These are phyloP conservation scores for Scedosporium dehoogii DNA, from an alignment of 2,329 filamentous ascomycete species.

Conservation along the genomic window DNA sequence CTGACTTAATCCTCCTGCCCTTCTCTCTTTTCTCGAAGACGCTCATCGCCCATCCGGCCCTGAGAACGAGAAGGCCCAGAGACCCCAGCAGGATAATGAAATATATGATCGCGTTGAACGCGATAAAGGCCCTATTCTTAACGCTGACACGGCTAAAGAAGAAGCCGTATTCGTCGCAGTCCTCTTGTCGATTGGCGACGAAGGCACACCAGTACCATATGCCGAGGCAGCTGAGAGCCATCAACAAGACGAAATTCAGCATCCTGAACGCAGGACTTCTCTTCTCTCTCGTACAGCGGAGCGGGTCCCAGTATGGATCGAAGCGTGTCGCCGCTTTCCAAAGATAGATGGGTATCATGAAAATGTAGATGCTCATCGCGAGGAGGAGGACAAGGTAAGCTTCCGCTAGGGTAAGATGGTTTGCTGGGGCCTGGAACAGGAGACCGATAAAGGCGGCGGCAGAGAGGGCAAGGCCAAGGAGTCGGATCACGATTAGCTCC, in stretches of 20 bases:
- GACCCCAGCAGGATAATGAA: conserved; percentile 17
- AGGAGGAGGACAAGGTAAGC: conserved; percentile 22
- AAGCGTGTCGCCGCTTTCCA: conserved; percentile 22
- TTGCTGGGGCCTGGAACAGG: conserved; percentile 15
- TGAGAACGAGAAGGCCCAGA: conserved; percentile 15
- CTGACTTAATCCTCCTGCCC: background rate
- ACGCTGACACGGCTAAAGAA: conserved; percentile 20
- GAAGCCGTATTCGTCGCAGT: conserved; percentile 21
- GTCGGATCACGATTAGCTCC: conserved; percentile 18
- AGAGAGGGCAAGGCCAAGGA: conserved; percentile 22
- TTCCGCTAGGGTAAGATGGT: conserved; percentile 17
- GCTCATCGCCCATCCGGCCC: conserved; percentile 14
- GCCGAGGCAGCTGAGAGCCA: conserved; percentile 18
- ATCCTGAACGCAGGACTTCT: conserved; percentile 17
- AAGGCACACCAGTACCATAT: conserved; percentile 22
- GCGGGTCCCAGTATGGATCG: conserved; percentile 20
- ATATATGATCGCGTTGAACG: conserved; percentile 20
- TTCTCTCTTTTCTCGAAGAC: conserved; percentile 6
- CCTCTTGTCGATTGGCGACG: conserved; percentile 14
- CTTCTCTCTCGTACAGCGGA: conserved; percentile 16
- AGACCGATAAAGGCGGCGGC: conserved; percentile 16
- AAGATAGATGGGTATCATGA: conserved; percentile 22
- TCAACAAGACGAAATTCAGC: conserved; percentile 16
- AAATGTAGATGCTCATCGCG: conserved; percentile 19
- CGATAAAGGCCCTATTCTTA: conserved; percentile 17